These are phyloP conservation scores for Epichloe hybrida DNA, from an alignment of 2,329 filamentous ascomycete genomes.

Conservation along the genomic window DNA sequence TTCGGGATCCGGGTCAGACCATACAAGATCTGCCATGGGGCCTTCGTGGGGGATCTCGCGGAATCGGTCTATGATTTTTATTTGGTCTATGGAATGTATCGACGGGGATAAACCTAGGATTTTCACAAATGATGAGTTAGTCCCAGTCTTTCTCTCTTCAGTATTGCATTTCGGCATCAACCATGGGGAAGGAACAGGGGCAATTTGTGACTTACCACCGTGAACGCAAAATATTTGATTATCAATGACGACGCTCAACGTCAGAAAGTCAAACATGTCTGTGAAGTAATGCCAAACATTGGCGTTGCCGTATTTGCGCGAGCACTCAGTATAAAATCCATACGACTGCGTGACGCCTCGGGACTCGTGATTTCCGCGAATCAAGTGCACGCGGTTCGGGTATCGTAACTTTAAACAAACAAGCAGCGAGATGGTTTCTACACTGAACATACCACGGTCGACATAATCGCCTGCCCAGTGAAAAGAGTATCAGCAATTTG, in stretches of 20 bases:
- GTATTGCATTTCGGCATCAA: background rate
- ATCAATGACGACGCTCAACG: conserved; percentile 92
- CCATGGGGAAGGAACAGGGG: too few relatives aligned
- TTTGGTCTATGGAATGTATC: conserved; percentile 97
- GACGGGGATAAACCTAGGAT: conserved; percentile 60
- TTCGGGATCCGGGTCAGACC: conserved; percentile 96
- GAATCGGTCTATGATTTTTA: conserved; percentile 98
- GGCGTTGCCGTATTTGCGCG: conserved; percentile 93
- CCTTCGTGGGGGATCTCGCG: conserved; percentile 94
- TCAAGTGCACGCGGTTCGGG: conserved; percentile 86
- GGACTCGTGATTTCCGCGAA: conserved; percentile 95
- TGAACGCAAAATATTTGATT: conserved; percentile 99
- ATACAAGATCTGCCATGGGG: conserved; percentile 98
- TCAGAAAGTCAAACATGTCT: conserved; percentile 99
- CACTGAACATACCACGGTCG: conserved; percentile 81
- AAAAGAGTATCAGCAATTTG: background rate
- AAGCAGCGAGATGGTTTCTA: conserved; percentile 95
- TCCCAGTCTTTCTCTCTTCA: background rate
- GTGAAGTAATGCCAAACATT: conserved; percentile 99
- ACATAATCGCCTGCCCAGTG: conserved; percentile 70
- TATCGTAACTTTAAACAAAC: conserved; percentile 96
- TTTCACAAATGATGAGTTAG: too few relatives aligned
- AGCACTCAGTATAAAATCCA: conserved; percentile 97
- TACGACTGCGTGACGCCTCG: conserved; percentile 97
- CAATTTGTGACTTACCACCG: conserved; percentile 43